Percentiles rank a stretch among this genome's conserved stretches.
Evolutionary conservation across 306 rosid species (phyloP).

Genomic region (Rosa multiflora): DNA sequence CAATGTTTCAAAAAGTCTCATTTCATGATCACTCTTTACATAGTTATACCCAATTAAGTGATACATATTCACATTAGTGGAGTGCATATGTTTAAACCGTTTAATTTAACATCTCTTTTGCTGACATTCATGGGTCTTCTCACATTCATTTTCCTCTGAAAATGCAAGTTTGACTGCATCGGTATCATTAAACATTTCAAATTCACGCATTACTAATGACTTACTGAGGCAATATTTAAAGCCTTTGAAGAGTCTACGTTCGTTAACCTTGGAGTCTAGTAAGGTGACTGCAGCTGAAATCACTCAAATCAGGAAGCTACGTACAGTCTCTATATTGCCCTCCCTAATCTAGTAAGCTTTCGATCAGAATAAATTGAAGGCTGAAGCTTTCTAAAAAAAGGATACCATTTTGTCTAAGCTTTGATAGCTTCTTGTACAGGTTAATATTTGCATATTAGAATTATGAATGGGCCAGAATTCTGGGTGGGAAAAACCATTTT

Average conservation of each 20-base stretch:
- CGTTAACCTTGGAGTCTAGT: slow-evolving; percentile 68
- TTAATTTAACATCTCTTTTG: not conserved
- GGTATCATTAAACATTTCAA: slow-evolving; percentile 70
- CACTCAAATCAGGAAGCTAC: slow-evolving; percentile 45
- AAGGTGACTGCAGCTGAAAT: slow-evolving; percentile 55
- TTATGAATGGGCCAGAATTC: not conserved
- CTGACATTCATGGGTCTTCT: not conserved
- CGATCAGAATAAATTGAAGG: slow-evolving; percentile 49
- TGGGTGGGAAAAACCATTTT: not conserved
- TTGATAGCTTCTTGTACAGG: slow-evolving; percentile 35
- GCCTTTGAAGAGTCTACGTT: slow-evolving; percentile 57
- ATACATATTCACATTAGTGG: not conserved
- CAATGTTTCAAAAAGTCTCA: too few species aligned
- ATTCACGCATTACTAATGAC: slow-evolving; percentile 49
- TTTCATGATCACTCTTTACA: too few species aligned
- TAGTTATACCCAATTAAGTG: too few species aligned
- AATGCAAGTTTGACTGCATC: slow-evolving; percentile 61
- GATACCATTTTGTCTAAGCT: slow-evolving; percentile 9
- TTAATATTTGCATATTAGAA: slow-evolving; percentile 3
- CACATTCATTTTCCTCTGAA: not conserved
- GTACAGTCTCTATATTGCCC: slow-evolving; percentile 42
- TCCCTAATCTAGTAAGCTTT: slow-evolving; percentile 66
- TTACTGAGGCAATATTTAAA: slow-evolving; percentile 55
- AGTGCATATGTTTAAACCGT: not conserved
- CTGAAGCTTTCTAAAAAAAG: not conserved